Conservation (phyloP, 2,329 filamentous ascomycete genomes). For the Paramyrothecium roridum region DNA sequence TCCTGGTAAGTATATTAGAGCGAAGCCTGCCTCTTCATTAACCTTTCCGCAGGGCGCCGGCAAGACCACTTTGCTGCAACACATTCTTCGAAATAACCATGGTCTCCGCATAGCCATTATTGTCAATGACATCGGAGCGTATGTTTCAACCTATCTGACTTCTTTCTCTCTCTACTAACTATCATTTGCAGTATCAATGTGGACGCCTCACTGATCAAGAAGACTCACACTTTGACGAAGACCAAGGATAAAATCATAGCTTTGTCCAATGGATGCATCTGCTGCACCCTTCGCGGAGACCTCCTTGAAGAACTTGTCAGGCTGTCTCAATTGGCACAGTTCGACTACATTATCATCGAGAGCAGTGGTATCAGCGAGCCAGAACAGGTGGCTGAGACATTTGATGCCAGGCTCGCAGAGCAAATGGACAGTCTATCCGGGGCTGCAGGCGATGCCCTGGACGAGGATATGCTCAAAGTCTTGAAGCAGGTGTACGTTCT, state of each 20-base stretch:
- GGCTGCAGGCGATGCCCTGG: slow-evolving; percentile 24
- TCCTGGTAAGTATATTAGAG: slow-evolving; percentile 18
- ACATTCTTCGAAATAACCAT: slow-evolving; percentile 65
- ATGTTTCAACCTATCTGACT: slow-evolving; percentile 6
- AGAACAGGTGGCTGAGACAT: slow-evolving; percentile 72
- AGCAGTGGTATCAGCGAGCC: slow-evolving; percentile 71
- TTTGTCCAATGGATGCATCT: slow-evolving; percentile 73
- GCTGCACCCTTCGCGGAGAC: slow-evolving; percentile 70
- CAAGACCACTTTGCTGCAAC: slow-evolving; percentile 68
- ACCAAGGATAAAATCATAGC: slow-evolving; percentile 64
- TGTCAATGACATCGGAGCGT: slow-evolving; percentile 69
- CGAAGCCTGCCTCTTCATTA: not conserved
- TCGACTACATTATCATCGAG: slow-evolving; percentile 72
- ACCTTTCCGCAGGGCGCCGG: slow-evolving; percentile 52
- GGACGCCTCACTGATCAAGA: slow-evolving; percentile 59
- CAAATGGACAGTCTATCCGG: slow-evolving; percentile 35
- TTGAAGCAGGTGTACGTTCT: slow-evolving; percentile 30
- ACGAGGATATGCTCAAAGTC: slow-evolving; percentile 29
- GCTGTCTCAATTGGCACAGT: slow-evolving; percentile 56
- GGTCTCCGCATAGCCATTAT: slow-evolving; percentile 68
- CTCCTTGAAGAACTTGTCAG: slow-evolving; percentile 66
- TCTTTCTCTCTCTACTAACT: not conserved
- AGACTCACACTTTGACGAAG: slow-evolving; percentile 52
- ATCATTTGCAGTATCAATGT: slow-evolving; percentile 51
- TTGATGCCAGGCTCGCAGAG: slow-evolving; percentile 54